Conservation (phyloP, 352 stramenopile species). For the Phytophthora megakarya region DNA sequence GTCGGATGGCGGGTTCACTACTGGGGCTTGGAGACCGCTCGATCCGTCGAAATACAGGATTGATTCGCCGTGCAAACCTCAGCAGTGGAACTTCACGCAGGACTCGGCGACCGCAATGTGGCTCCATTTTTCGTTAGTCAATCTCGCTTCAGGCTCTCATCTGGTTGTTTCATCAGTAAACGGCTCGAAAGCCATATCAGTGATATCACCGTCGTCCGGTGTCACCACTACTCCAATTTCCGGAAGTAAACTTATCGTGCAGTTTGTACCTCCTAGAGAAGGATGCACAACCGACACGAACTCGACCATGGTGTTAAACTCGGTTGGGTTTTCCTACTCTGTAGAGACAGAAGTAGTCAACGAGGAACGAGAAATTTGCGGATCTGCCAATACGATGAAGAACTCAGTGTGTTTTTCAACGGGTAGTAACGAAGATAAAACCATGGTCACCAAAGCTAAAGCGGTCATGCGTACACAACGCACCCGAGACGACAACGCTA, state of each 20-base stretch:
- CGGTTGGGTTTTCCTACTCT: constrained; percentile 47
- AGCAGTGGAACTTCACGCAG: constrained; percentile 58
- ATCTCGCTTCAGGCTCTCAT: constrained; percentile 39
- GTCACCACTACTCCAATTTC: constrained; percentile 41
- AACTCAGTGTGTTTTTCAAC: constrained; percentile 52
- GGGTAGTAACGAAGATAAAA: constrained; percentile 35
- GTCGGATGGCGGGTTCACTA: constrained; percentile 42
- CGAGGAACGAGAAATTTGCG: constrained; percentile 52
- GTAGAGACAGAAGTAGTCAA: constrained; percentile 43
- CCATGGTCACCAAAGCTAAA: constrained; percentile 46
- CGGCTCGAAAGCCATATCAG: constrained; percentile 33
- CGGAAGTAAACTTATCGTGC: constrained; percentile 41
- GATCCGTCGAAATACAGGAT: constrained; percentile 44
- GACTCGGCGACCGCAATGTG: constrained; percentile 46
- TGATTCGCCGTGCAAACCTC: constrained; percentile 37
- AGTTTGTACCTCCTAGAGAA: constrained; percentile 45
- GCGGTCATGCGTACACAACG: constrained; percentile 59
- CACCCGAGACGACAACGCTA: constrained; percentile 47
- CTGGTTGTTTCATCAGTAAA: constrained; percentile 45
- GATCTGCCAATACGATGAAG: constrained; percentile 60
- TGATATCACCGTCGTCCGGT: constrained; percentile 28
- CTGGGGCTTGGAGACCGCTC: constrained; percentile 39
- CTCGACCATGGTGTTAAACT: constrained; percentile 36
- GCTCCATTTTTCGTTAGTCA: constrained; percentile 45
- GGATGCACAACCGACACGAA: constrained; percentile 21